Base-by-base conservation (phyloP, 179 eudicot species). In the Camellia oleifera region DNA sequence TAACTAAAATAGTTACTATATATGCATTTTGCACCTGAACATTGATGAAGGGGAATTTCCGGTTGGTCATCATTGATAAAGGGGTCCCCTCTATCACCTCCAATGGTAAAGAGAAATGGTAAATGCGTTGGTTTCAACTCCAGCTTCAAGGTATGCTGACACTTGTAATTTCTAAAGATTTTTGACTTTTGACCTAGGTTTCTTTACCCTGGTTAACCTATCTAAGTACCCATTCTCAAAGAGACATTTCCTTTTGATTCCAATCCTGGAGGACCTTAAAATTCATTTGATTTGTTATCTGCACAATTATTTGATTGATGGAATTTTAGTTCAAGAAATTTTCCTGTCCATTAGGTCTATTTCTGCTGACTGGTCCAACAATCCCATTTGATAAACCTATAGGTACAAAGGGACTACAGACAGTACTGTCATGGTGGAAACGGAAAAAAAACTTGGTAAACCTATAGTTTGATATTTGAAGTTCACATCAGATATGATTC, bases 331-430 rank as follows among this genome's bases (percentile, higher is more conserved):
- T 62, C 45, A n/a, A 76, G 69, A 8, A 76, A 76, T 44, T 61
- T 45, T 44, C 69, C 42, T 6, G 57, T 76, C 20, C 10, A 54
- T 73, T 53, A 12, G 76, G 92, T 89, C 53, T 87, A 85, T 40
- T 90, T 84, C 54, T 92, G 90, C 69, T 90, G 74, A 70, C 42
- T 92, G 23, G 44, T 76, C 57, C 10, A 14, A 18, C 8, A 48
- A 65, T 26, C 65, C 52, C 11, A 7, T 15, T 90, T 23, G 84
- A 89, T 61, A 88, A 62, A 5, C 68, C 90, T 48, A 88, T 67
- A 83, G 77, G 77, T 92, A 90, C 74, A 92, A 90, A 83, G 91
- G 88, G n/a, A 58, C 56, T 0, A 79, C n/a, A 5, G 85, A 20
- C 6, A 14, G 46, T n/a, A 52, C 20, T 13, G 54, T 15, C 10